These are phyloP conservation scores for Saturnispora halmiae DNA, from an alignment of 805 yeast genomes.

Conservation along the genomic window DNA sequence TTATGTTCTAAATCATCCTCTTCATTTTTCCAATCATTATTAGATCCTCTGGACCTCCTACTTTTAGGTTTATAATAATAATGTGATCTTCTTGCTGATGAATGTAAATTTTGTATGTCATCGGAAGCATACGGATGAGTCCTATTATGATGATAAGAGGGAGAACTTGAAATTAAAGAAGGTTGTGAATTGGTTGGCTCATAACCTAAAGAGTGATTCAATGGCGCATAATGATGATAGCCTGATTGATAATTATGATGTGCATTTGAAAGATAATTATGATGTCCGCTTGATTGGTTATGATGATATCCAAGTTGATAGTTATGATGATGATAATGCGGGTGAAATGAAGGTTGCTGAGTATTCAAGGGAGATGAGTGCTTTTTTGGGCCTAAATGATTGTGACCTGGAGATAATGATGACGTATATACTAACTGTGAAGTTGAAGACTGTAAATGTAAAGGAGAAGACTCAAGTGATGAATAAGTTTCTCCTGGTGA, in stretches of 20 bases:
- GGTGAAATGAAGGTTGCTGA: too few relatives aligned
- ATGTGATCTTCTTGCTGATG: slow-evolving; percentile 23
- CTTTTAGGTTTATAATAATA: slow-evolving; percentile 19
- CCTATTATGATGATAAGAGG: slow-evolving; percentile 6
- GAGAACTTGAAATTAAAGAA: slow-evolving; percentile 11
- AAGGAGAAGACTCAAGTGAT: slow-evolving; percentile 15
- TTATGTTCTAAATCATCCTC: background rate
- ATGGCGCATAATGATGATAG: slow-evolving; percentile 7
- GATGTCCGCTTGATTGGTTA: too few relatives aligned
- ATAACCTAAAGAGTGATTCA: slow-evolving; percentile 5
- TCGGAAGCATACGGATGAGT: background rate
- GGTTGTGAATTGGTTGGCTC: background rate
- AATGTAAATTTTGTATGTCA: slow-evolving; percentile 1
- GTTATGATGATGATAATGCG: slow-evolving; percentile 4
- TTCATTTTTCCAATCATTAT: background rate
- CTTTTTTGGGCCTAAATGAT: too few relatives aligned
- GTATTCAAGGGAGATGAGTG: too few relatives aligned
- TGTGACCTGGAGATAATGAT: too few relatives aligned
- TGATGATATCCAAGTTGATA: slow-evolving; percentile 4
- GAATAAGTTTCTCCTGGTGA: slow-evolving; percentile 20
- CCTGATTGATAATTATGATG: slow-evolving; percentile 8
- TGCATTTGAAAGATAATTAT: background rate
- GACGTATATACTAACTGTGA: background rate
- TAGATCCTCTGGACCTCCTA: slow-evolving; percentile 13
- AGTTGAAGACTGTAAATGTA: slow-evolving; percentile 1